phyloP scores from a whole-genome alignment of 1,284 basidiomycete species.

The Leccinum huronense region DNA sequence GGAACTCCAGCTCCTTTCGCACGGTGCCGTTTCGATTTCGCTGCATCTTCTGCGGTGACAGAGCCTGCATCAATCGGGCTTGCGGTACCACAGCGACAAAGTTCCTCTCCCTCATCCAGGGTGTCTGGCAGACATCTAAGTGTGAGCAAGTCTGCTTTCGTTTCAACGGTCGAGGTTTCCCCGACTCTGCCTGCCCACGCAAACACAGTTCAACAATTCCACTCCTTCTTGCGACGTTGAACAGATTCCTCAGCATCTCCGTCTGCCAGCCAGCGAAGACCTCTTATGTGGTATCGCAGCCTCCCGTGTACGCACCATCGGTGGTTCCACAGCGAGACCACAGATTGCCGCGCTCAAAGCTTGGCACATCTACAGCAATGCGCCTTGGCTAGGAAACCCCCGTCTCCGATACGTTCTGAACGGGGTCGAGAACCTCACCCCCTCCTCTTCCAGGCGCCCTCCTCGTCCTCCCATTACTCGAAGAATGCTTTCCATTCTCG shows the following conservation, averaged over 20 bases:
- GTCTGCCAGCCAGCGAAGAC: neutral
- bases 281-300: constrained; percentile 9
- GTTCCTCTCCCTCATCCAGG: no score
- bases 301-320: neutral
- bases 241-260: neutral
- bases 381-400: neutral
- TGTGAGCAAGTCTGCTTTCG: no score
- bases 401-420: neutral
- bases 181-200: no score
- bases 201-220: neutral
- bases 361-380: constrained; percentile 13
- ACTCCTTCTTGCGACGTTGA: neutral
- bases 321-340: neutral
- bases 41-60: no score
- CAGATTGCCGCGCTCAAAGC: constrained; percentile 2
- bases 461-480: constrained; percentile 3
- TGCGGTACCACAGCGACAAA: no score
- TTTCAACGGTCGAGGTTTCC: no score
- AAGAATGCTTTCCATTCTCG: neutral
- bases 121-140: no score
- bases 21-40: no score
- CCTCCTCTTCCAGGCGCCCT: neutral
- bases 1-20: no score
- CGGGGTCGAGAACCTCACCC: neutral
- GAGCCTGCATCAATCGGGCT: no score